These are phyloP conservation scores for Penicillium sp. DNA, from an alignment of 2,329 filamentous ascomycete genomes.

Conservation along the genomic window DNA sequence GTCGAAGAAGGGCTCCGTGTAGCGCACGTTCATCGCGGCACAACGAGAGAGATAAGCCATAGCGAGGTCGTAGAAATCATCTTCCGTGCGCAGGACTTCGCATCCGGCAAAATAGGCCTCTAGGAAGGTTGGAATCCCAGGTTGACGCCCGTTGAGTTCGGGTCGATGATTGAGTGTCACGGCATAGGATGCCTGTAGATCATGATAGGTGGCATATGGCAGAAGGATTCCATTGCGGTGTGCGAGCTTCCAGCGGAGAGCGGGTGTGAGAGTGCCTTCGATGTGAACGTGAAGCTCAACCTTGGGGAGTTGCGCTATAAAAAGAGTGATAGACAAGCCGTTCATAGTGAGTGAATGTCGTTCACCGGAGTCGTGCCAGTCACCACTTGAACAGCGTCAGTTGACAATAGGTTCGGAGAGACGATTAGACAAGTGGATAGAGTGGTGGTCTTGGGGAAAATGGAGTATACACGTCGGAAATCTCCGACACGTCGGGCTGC, in stretches of 20 bases:
- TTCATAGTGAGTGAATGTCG: conserved; percentile 24
- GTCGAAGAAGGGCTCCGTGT: conserved; percentile 46
- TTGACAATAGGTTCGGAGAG: too few relatives aligned
- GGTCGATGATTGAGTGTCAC: conserved; percentile 38
- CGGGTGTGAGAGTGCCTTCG: conserved; percentile 46
- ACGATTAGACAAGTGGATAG: too few relatives aligned
- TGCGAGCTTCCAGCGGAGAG: conserved; percentile 44
- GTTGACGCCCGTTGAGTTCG: conserved; percentile 37
- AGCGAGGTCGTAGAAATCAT: conserved; percentile 43
- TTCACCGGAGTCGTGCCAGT: too few relatives aligned
- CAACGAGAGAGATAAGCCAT: conserved; percentile 40
- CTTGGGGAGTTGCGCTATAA: conserved; percentile 42
- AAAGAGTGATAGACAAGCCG: conserved; percentile 26
- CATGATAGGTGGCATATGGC: conserved; percentile 31
- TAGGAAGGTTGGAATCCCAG: conserved; percentile 31
- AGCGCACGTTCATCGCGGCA: conserved; percentile 40
- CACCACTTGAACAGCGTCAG: too few relatives aligned
- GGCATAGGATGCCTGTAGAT: conserved; percentile 35
- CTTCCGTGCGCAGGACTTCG: conserved; percentile 29
- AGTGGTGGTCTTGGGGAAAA: too few relatives aligned
- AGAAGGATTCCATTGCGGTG: conserved; percentile 39
- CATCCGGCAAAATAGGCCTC: conserved; percentile 31
- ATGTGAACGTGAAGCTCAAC: conserved; percentile 51
- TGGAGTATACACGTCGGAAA: too few relatives aligned
- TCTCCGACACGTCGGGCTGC: too few relatives aligned